Percentiles rank a stretch among this genome's conserved stretches.
These are phyloP conservation scores for Alternaria triticimaculans DNA, from an alignment of 2,329 filamentous ascomycete genomes.

Conservation along the genomic window DNA sequence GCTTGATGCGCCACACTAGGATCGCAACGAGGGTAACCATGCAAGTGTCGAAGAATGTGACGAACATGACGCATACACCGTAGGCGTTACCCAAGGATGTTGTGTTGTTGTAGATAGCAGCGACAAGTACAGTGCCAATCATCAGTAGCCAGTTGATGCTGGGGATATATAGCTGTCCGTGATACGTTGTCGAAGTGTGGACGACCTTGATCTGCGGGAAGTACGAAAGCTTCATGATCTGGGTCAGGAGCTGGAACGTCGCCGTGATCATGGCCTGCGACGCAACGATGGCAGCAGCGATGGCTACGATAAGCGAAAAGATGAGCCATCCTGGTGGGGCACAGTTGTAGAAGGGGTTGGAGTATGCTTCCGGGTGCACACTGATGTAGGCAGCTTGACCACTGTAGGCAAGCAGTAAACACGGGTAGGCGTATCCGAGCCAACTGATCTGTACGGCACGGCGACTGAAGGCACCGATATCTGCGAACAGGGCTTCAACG, in stretches of 20 bases:
- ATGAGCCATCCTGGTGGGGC: constrained; percentile 72
- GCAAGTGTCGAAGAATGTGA: constrained; percentile 78
- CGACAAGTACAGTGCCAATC: constrained; percentile 76
- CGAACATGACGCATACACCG: constrained; percentile 79
- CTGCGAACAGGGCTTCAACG: constrained; percentile 80
- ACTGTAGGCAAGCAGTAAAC: constrained; percentile 69
- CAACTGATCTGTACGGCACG: constrained; percentile 74
- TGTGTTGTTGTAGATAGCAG: constrained; percentile 74
- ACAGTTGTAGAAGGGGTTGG: constrained; percentile 77
- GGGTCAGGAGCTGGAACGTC: constrained; percentile 72
- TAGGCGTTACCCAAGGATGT: constrained; percentile 72
- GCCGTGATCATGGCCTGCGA: constrained; percentile 81
- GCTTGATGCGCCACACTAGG: constrained; percentile 72
- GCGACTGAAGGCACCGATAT: constrained; percentile 75
- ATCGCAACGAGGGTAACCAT: constrained; percentile 76
- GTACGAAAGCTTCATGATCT: constrained; percentile 76
- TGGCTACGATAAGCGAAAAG: constrained; percentile 70
- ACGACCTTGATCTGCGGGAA: constrained; percentile 78
- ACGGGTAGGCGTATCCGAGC: constrained; percentile 72
- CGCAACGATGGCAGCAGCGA: constrained; percentile 75
- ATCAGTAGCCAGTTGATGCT: constrained; percentile 79
- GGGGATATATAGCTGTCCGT: constrained; percentile 79
- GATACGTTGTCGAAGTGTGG: constrained; percentile 72
- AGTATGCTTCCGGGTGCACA: constrained; percentile 64
- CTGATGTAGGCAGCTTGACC: constrained; percentile 79